Evolutionary conservation across 805 yeast species (phyloP).

Genomic region (Phaffomyces antillensis): DNA sequence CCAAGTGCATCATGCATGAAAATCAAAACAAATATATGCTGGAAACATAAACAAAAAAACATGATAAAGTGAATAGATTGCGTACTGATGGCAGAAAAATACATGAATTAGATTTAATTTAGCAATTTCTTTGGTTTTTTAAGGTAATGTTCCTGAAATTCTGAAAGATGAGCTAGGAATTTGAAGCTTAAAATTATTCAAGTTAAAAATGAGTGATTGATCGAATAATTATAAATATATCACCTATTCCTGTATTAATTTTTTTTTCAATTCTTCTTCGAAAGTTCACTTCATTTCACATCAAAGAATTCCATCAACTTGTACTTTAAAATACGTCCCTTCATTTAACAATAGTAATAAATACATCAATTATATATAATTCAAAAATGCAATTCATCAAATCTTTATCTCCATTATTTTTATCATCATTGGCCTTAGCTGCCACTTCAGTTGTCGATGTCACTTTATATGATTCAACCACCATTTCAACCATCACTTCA

Average conservation of each 20-base stretch:
- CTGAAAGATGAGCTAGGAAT: too few relatives aligned
- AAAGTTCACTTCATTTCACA: background rate
- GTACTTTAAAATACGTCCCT: slow-evolving; percentile 15
- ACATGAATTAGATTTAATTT: too few relatives aligned
- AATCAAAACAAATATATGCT: background rate
- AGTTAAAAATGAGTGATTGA: too few relatives aligned
- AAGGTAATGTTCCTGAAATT: too few relatives aligned
- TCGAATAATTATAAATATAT: too few relatives aligned
- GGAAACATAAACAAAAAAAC: background rate
- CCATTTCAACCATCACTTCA: slow-evolving; percentile 23
- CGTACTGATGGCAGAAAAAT: background rate
- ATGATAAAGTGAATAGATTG: background rate
- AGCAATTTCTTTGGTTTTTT: too few relatives aligned
- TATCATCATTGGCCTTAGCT: slow-evolving; percentile 20
- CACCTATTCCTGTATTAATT: too few relatives aligned
- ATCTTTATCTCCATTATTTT: slow-evolving; percentile 16
- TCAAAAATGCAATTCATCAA: slow-evolving; percentile 22
- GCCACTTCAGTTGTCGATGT: slow-evolving; percentile 16
- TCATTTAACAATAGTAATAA: slow-evolving; percentile 3
- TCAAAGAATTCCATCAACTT: background rate
- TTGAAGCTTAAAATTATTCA: too few relatives aligned
- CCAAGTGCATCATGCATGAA: background rate
- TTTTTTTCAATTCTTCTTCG: background rate
- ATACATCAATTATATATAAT: slow-evolving; percentile 3
- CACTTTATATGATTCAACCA: slow-evolving; percentile 12